phyloP scores from a whole-genome alignment of 257 asterid genomes.

The Capsicum pubescens region DNA sequence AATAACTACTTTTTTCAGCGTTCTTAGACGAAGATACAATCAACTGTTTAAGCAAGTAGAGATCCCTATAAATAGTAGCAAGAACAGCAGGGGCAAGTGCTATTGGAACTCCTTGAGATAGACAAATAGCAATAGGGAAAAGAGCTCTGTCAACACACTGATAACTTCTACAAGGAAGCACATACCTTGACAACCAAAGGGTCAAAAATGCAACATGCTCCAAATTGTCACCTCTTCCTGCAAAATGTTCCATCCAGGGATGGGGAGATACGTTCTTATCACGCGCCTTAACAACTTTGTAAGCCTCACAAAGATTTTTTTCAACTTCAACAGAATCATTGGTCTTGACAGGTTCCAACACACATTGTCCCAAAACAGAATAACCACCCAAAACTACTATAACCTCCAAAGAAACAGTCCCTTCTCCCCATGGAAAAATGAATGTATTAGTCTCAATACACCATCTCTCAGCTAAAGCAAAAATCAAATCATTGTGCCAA shows the following conservation, averaged over 20 bases:
- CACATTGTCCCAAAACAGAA: slow-evolving; percentile 41
- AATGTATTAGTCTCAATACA: too few species aligned
- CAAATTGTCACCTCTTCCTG: background rate
- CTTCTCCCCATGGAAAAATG: too few species aligned
- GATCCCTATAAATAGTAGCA: slow-evolving; percentile 26
- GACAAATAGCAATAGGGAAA: slow-evolving; percentile 36
- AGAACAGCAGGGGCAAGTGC: slow-evolving; percentile 44
- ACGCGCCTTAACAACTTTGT: background rate
- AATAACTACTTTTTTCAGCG: background rate
- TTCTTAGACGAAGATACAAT: background rate
- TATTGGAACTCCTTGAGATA: slow-evolving; percentile 29
- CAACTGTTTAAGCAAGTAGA: background rate
- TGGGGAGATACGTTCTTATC: background rate
- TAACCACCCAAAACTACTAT: background rate
- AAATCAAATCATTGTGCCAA: slow-evolving; percentile 25
- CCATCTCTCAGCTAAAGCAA: slow-evolving; percentile 34
- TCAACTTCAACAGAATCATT: background rate
- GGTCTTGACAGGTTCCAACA: background rate
- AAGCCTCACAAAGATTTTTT: background rate
- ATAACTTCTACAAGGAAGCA: background rate
- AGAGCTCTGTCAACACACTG: background rate
- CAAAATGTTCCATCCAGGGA: background rate
- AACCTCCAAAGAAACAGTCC: too few species aligned
- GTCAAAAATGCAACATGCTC: slow-evolving; percentile 45
- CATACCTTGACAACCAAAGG: slow-evolving; percentile 42